These are phyloP conservation scores for Salix koriyanagi DNA, from an alignment of 345 rosid species.

Conservation along the genomic window DNA sequence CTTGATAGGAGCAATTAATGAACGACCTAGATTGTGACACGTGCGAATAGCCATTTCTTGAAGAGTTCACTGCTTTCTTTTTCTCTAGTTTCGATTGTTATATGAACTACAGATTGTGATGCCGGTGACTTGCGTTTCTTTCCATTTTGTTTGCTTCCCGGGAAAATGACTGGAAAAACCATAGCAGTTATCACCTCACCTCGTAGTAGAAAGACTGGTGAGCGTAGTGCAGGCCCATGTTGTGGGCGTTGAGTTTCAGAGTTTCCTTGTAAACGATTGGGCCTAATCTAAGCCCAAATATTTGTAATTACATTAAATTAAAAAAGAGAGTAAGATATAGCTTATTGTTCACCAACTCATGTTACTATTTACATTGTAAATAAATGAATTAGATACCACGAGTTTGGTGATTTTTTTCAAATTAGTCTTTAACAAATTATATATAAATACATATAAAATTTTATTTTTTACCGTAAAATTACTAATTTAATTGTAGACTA, in stretches of 20 bases:
- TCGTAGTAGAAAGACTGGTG: neutral
- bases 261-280: neutral
- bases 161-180: neutral
- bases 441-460: too few species aligned
- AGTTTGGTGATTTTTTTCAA: too few species aligned
- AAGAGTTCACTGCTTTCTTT: neutral
- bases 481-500: too few species aligned
- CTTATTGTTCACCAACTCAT: too few species aligned
- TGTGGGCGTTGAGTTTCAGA: neutral
- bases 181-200: neutral
- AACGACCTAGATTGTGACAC: constrained; percentile 18
- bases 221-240: neutral
- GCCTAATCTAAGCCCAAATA: too few species aligned
- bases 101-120: neutral
- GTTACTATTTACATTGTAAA: too few species aligned
- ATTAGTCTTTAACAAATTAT: too few species aligned
- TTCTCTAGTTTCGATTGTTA: neutral
- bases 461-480: too few species aligned
- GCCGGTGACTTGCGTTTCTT: neutral
- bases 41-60: constrained; percentile 31
- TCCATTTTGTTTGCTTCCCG: constrained; percentile 7
- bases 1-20: constrained; percentile 18
- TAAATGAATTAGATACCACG: too few species aligned
- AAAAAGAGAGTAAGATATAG: too few species aligned
- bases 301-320: too few species aligned